Conservation (phyloP, 306 rosid genomes). For the Glycine latifolia region DNA sequence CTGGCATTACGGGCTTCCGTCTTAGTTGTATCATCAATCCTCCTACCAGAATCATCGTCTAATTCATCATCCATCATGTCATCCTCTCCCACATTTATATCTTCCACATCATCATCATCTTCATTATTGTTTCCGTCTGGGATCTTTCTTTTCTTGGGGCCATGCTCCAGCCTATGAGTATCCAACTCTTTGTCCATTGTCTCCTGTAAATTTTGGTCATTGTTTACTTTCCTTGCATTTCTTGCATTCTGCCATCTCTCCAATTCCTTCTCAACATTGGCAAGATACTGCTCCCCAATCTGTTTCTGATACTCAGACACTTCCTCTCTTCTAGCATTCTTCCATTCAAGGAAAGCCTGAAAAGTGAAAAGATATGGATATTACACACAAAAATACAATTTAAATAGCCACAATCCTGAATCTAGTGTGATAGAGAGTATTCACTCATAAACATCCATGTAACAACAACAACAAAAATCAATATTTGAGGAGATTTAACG, state of each 20-base stretch:
- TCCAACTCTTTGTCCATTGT: slow-evolving; percentile 99
- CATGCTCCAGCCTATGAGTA: slow-evolving; percentile 97
- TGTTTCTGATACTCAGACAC: slow-evolving; percentile 84
- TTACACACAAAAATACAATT: background rate
- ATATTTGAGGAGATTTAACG: background rate
- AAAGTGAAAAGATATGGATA: slow-evolving; percentile 19
- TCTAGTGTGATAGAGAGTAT: background rate
- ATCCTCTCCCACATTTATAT: slow-evolving; percentile 87
- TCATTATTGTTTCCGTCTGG: slow-evolving; percentile 80
- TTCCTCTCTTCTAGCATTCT: slow-evolving; percentile 88
- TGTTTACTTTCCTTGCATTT: slow-evolving; percentile 70
- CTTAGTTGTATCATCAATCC: slow-evolving; percentile 73
- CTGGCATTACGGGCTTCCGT: slow-evolving; percentile 51
- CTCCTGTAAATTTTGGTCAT: slow-evolving; percentile 86
- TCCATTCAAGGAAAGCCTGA: slow-evolving; percentile 89
- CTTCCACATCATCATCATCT: slow-evolving; percentile 93
- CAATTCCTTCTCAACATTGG: slow-evolving; percentile 91
- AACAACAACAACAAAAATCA: background rate
- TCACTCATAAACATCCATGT: slow-evolving; percentile 15
- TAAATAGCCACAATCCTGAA: slow-evolving; percentile 15
- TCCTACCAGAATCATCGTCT: slow-evolving; percentile 73
- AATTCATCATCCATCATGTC: slow-evolving; percentile 93
- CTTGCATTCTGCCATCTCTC: slow-evolving; percentile 97
- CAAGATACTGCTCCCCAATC: slow-evolving; percentile 84
- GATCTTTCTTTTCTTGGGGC: slow-evolving; percentile 93